Base-by-base conservation (phyloP, 768 basidiomycete genomes). In the Leccinellum luteum region DNA sequence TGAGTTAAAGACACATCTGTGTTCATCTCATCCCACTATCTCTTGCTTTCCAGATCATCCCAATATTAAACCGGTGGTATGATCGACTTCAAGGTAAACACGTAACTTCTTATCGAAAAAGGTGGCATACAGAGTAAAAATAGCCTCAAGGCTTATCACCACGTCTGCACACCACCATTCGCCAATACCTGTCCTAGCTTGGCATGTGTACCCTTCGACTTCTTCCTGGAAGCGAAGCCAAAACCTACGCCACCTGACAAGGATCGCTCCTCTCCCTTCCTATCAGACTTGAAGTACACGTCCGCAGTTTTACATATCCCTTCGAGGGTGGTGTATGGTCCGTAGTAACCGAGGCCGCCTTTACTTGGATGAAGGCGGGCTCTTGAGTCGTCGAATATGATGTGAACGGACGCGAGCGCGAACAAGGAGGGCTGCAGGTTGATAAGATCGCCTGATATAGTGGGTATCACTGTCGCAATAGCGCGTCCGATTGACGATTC, bases 331-430 rank as follows among this genome's bases (percentile, higher is more conserved):
- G 80, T 85, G 76, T 83, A 87, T 1, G 74, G 70, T 10, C 85
- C 84, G 31, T 69, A 65, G 64, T 86, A 88, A 27, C 85, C 85
- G n/a, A 88, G 74, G 2, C 86, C 86, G 4, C 86, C 86, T 56
- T 84, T 73, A 48, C 72, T 68, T 0, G 84, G 80, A 4, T 80
- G 61, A 41, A 83, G 67, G 3, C 85, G 76, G 25, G 86, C 85
- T 41, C 84, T 79, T n/a, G 83, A 82, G 64, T 87, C 85, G 48
- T 87, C 84, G 53, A 85, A 85, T 28, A 87, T 75, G 48, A 86
- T 65, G 60, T 87, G 85, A 1, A 84, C 73, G 21, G 73, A 74
- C 3, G 76, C 77, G 17, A 87, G 73, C 6, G 78, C 72, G 66
- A 85, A 86, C 3, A 85, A 69, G 4, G 85, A 71, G 0, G 86